Base-by-base conservation (phyloP, 352 stramenopile species). In the Globisporangium paroecandrum region DNA sequence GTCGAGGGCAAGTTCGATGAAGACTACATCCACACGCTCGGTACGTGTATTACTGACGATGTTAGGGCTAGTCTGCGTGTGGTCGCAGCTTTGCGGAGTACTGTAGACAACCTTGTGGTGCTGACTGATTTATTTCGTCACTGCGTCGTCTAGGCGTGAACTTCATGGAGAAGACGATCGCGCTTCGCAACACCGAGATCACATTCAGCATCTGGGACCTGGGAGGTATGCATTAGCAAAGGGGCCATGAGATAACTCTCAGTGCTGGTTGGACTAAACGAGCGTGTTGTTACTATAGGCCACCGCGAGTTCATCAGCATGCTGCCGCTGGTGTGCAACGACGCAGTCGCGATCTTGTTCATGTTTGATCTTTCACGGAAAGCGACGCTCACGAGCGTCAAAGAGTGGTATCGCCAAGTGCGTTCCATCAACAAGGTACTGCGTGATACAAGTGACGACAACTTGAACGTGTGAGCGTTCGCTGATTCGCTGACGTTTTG, bases 111-210 rank as follows among this genome's bases (percentile, higher is more conserved):
- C 27, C 0, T 59, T 6, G 2, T 36, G 53, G 7, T 41, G 34
- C 27, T 41, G 25, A 41, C 18, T 24, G 27, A 4, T 41, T 12
- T 12, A 4, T 38, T 29, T 38, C 1, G 25, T 25, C 15, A 24
- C 9, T 27, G 8, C 13, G 9, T 9, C 12, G 56, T 49, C 8
- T 55, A 94, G 90, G 94, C 51, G 94, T 98, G 12, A 98, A 98
- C 69, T 98, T 98, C 68, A 98, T 98, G 93, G 94, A 98, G 75
- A 98, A 98, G 74, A 97, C 89, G 2, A 97, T 98, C 62, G 94
- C 89, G 46, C 70, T 98, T 58, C 87, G 92, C 43, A 98, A 98
- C 65, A 98, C 93, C 15, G 91, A 98, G 76, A 97, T 98, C 66
- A 98, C 92, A 34, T 98, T 98, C 71, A 97, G 89, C 66, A 98